These are phyloP conservation scores for Fomitopsis pulvina DNA, from an alignment of 768 basidiomycete genomes.

Conservation along the genomic window DNA sequence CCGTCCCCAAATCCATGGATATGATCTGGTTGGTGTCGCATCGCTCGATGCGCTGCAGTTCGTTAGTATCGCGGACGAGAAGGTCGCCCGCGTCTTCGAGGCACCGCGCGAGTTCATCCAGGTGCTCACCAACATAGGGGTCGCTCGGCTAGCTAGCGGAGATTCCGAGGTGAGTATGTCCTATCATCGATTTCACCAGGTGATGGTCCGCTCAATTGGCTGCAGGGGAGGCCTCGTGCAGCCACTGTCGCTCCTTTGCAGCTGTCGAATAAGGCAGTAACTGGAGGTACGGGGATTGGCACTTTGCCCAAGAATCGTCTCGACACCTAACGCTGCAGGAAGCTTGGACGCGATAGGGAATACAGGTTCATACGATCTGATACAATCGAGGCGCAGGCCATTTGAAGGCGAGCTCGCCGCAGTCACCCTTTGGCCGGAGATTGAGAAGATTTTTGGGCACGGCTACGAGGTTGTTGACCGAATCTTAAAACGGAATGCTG, in stretches of 20 bases:
- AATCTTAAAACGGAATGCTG: background rate
- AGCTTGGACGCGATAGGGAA: background rate
- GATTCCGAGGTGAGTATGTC: constrained; percentile 33
- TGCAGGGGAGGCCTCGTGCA: constrained; percentile 48
- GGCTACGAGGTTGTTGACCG: constrained; percentile 80
- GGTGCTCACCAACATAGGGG: constrained; percentile 43
- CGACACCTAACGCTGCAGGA: background rate
- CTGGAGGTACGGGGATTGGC: constrained; percentile 40
- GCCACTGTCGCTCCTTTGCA: constrained; percentile 93
- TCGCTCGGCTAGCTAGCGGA: constrained; percentile 40
- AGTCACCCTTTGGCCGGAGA: constrained; percentile 92
- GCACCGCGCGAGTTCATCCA: constrained; percentile 79
- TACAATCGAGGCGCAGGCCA: constrained; percentile 34
- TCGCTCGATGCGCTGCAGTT: constrained; percentile 76
- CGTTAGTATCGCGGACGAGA: constrained; percentile 92
- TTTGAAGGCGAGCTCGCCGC: constrained; percentile 89
- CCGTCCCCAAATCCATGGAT: constrained; percentile 95
- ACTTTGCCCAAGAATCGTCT: background rate
- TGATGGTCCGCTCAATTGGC: background rate
- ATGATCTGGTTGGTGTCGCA: constrained; percentile 77
- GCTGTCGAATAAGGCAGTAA: constrained; percentile 88
- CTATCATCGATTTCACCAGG: background rate
- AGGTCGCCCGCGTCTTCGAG: constrained; percentile 90
- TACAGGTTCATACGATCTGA: constrained; percentile 5
- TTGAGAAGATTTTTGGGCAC: constrained; percentile 96